Evolutionary conservation across 2,329 filamentous ascomycete genomes (phyloP).

Genomic region (Ophioceras dolichostomum): DNA sequence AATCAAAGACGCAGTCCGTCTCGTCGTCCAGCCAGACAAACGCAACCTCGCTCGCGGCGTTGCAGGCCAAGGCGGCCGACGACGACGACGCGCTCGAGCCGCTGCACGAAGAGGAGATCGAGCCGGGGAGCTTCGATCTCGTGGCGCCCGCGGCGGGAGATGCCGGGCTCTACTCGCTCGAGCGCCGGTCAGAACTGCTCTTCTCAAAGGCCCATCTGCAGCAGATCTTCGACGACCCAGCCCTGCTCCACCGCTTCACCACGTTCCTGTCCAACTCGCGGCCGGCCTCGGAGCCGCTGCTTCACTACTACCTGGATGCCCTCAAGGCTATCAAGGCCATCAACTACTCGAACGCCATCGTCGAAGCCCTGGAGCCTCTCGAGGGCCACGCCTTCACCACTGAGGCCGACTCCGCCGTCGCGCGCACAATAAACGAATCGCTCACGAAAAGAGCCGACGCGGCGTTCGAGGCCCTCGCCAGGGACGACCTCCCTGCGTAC

Average conservation of each 20-base stretch:
- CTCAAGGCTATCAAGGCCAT: slow-evolving; percentile 61
- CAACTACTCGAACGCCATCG: slow-evolving; percentile 57
- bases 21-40: slow-evolving; percentile 8
- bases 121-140: slow-evolving; percentile 37
- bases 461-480: slow-evolving; percentile 51
- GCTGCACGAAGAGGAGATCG: slow-evolving; percentile 27
- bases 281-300: slow-evolving; percentile 48
- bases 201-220: slow-evolving; percentile 39
- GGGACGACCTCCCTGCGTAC: slow-evolving; percentile 60
- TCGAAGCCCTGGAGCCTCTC: slow-evolving; percentile 45
- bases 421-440: slow-evolving; percentile 40
- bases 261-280: slow-evolving; percentile 49
- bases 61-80: slow-evolving; percentile 39
- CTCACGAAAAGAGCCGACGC: slow-evolving; percentile 51
- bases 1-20: slow-evolving; percentile 5
- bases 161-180: slow-evolving; percentile 30
- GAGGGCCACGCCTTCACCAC: slow-evolving; percentile 43
- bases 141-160: slow-evolving; percentile 19
- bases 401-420: slow-evolving; percentile 26
- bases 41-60: slow-evolving; percentile 9
- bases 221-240: slow-evolving; percentile 10
- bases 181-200: slow-evolving; percentile 39
- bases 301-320: slow-evolving; percentile 62
- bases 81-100: slow-evolving; percentile 40
- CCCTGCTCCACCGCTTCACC: slow-evolving; percentile 41